Percentiles rank a stretch among this genome's conserved stretches.
Conservation (phyloP, 2,329 filamentous ascomycete genomes). For the Lachnellula arida region DNA sequence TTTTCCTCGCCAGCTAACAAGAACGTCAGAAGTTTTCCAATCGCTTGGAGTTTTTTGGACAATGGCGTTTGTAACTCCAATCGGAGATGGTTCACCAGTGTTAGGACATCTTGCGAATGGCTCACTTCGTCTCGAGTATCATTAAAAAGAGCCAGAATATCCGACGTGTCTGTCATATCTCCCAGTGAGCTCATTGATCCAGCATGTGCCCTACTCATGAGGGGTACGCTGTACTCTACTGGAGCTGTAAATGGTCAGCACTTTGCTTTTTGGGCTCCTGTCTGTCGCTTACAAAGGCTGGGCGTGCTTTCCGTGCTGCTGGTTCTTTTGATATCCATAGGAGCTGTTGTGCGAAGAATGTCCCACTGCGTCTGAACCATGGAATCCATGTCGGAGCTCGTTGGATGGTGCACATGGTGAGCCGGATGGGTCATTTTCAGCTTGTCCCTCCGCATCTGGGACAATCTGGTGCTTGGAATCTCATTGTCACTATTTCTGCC, state of each 20-base stretch:
- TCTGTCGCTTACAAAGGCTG: not conserved
- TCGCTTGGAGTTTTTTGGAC: not conserved
- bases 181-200: not conserved
- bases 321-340: not conserved
- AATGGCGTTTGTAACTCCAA: not conserved
- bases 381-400: not conserved
- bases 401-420: too few species aligned
- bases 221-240: not conserved
- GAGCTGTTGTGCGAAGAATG: not conserved
- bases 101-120: not conserved
- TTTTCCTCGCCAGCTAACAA: not conserved
- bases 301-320: not conserved
- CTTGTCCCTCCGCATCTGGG: too few species aligned
- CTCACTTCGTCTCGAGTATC: not conserved
- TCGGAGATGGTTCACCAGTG: not conserved
- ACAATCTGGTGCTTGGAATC: too few species aligned
- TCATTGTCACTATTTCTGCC: too few species aligned
- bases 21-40: not conserved
- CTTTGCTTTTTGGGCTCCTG: too few species aligned
- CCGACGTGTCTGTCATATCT: not conserved
- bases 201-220: not conserved
- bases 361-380: not conserved
- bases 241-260: not conserved
- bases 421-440: too few species aligned
- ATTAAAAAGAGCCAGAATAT: not conserved